Evolutionary conservation across 2,329 filamentous ascomycete genomes (phyloP).

Genomic region (Fusarium circinatum): DNA sequence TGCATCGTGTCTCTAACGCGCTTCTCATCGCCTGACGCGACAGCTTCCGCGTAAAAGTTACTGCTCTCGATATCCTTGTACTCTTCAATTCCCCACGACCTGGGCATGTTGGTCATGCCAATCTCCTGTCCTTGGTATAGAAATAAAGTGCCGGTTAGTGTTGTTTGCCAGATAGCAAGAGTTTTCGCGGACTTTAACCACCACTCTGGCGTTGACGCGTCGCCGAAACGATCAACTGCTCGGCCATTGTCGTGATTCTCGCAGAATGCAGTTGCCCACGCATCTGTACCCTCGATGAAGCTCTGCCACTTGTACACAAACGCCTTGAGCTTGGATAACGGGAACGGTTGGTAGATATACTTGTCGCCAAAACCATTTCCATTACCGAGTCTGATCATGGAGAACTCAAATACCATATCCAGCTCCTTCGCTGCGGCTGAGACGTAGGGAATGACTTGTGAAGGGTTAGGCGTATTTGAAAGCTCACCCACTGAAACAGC

Average conservation of each 20-base stretch:
- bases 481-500: slow-evolving; percentile 73
- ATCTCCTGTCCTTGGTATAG: slow-evolving; percentile 71
- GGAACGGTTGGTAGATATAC: slow-evolving; percentile 62
- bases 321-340: slow-evolving; percentile 56
- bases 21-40: slow-evolving; percentile 49
- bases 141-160: slow-evolving; percentile 64
- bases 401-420: slow-evolving; percentile 71
- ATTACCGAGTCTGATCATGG: slow-evolving; percentile 64
- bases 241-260: slow-evolving; percentile 74
- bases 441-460: slow-evolving; percentile 65
- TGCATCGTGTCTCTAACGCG: slow-evolving; percentile 58
- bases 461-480: slow-evolving; percentile 63
- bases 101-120: slow-evolving; percentile 67
- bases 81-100: slow-evolving; percentile 60
- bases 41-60: slow-evolving; percentile 61
- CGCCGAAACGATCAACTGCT: slow-evolving; percentile 64
- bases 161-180: slow-evolving; percentile 60
- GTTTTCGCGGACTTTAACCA: slow-evolving; percentile 62
- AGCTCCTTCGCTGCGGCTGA: slow-evolving; percentile 62
- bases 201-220: slow-evolving; percentile 55
- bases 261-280: slow-evolving; percentile 69
- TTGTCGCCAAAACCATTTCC: slow-evolving; percentile 58
- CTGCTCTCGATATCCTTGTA: slow-evolving; percentile 65
- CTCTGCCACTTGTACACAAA: slow-evolving; percentile 60
- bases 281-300: slow-evolving; percentile 60